Percentiles rank a stretch among this genome's conserved stretches.
Conservation (phyloP, 345 rosid genomes). For the Citrus unshiu region DNA sequence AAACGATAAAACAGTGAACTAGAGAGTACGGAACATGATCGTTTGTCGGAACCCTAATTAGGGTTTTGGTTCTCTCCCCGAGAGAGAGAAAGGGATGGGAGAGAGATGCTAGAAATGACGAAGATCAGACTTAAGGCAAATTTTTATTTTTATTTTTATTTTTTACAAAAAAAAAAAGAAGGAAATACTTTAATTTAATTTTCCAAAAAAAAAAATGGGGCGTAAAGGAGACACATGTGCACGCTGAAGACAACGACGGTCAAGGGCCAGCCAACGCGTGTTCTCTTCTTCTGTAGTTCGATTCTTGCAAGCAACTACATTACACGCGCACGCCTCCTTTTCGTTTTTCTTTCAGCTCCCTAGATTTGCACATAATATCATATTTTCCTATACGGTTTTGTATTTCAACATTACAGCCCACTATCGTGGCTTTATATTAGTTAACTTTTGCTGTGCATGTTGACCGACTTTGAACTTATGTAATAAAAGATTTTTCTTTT, state of each 20-base stretch:
- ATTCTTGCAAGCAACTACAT: background rate
- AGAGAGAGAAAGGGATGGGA: conserved; percentile 10
- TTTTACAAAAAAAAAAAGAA: background rate
- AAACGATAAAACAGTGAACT: background rate
- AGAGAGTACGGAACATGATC: conserved; percentile 7
- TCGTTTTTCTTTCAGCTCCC: background rate
- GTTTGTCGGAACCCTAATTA: conserved; percentile 5
- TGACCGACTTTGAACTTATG: too few species aligned
- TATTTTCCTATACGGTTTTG: too few species aligned
- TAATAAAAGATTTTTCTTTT: too few species aligned
- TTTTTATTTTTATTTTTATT: too few species aligned
- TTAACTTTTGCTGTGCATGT: too few species aligned
- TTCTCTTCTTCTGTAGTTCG: background rate
- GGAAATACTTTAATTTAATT: background rate
- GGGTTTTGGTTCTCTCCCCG: conserved; percentile 24
- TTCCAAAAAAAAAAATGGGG: background rate
- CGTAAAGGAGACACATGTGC: background rate
- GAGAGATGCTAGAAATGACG: background rate
- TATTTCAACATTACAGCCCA: too few species aligned
- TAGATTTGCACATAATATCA: background rate
- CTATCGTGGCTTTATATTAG: too few species aligned
- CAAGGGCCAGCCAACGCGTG: background rate
- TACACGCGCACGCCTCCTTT: background rate
- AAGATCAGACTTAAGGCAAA: background rate
- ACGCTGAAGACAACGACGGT: background rate